Conservation (phyloP, 2,329 filamentous ascomycete genomes). For the Arthrobotrys entomopaga region DNA sequence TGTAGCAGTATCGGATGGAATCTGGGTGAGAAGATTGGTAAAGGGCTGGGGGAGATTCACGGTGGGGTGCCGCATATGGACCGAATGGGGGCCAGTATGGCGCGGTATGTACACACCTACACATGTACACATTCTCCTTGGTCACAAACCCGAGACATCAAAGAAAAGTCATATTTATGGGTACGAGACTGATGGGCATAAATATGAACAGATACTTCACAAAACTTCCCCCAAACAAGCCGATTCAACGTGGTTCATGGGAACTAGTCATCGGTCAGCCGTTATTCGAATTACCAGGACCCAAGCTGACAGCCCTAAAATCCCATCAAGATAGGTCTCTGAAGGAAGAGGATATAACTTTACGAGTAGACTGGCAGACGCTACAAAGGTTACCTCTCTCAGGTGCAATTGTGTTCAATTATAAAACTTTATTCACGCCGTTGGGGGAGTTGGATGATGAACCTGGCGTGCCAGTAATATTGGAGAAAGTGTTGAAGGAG, state of each 20-base stretch:
- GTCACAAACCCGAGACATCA: no score
- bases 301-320: constrained; percentile 70
- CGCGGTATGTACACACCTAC: constrained; percentile 69
- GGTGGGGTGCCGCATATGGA: constrained; percentile 80
- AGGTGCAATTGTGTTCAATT: constrained; percentile 82
- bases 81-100: constrained; percentile 89
- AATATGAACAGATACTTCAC: constrained; percentile 74
- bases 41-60: constrained; percentile 77
- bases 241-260: constrained; percentile 88
- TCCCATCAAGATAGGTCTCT: constrained; percentile 70
- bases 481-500: constrained; percentile 75
- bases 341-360: constrained; percentile 69
- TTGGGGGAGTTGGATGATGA: constrained; percentile 76
- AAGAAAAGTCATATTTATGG: no score
- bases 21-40: constrained; percentile 76
- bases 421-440: constrained; percentile 85
- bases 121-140: no score
- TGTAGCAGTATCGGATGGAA: constrained; percentile 86
- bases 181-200: background rate
- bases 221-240: constrained; percentile 76
- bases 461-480: constrained; percentile 75
- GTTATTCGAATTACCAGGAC: constrained; percentile 77
- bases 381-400: constrained; percentile 80
- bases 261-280: constrained; percentile 79
- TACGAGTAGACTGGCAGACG: constrained; percentile 90